Base-by-base conservation (phyloP, 129 eudicot genomes). In the Artemisia argyi region DNA sequence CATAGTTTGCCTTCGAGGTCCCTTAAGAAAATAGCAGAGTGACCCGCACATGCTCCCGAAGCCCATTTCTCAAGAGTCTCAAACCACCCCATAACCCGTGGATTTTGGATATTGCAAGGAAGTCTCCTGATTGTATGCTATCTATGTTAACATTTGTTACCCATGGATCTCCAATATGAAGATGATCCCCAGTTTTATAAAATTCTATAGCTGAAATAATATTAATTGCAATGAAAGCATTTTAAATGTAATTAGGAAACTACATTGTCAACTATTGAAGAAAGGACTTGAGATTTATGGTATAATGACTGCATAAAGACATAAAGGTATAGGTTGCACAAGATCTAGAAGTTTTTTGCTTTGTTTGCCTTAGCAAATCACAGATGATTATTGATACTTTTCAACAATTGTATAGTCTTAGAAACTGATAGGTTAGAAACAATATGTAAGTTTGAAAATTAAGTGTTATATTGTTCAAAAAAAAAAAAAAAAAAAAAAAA, bases 31-130 rank as follows among this genome's bases (percentile, higher is more conserved):
- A 94, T 88, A 65, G 99, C 96, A 3, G 82, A 67, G 75, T 95
- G 99, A 47, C 99, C 97, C 2, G 99, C 97, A 80, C 88, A 95
- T 17, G 97, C 75, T 73, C 99, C 99, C 4, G 89, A 84, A 15
- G 90, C 96, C 99, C 99, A 95, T 81, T 95, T 95, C 97, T 95
- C 99, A 63, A 95, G 76, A 26, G 96, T 90, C 94, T 95, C 99
- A 67, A 95, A 95, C 53, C 84, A 52, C 99, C 99, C 97, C 99
- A 95, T 30, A 91, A 73, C 19, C 99, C 97, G 6, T 94, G 86
- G 62, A 95, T 90, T 76, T 90, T 95, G 9, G 97, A 95, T 84
- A 90, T 73, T 14, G 89, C 99, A 61, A 95, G 87, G 65, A 95
- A 90, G 76, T 95, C 99, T 17, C 99, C 99, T 11, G 99, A 90